These are phyloP conservation scores for Nemania sp. DNA, from an alignment of 2,329 filamentous ascomycete genomes.

Conservation along the genomic window DNA sequence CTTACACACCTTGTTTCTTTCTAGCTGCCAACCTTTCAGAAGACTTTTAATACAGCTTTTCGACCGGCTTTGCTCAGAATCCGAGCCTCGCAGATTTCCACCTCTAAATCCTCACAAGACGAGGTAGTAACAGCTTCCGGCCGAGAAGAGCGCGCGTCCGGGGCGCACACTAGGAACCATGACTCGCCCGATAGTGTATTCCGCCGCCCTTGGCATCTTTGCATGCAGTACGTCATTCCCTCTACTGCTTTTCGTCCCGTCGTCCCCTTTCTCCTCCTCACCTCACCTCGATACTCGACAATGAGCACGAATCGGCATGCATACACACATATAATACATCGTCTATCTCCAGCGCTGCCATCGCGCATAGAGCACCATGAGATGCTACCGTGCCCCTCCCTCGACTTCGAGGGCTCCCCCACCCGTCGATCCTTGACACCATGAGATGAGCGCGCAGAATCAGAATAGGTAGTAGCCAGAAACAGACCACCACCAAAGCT, in stretches of 20 bases:
- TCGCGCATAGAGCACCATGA: neutral
- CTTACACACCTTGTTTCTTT: constrained; percentile 5
- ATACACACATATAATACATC: no score
- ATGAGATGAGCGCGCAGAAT: no score
- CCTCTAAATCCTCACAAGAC: neutral
- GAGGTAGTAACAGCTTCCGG: neutral
- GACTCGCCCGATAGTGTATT: constrained; percentile 50
- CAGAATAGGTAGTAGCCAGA: neutral
- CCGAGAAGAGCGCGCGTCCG: constrained; percentile 7
- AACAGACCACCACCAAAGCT: constrained; percentile 31
- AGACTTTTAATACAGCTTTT: neutral
- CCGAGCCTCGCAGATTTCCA: neutral
- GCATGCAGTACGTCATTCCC: constrained; percentile 47
- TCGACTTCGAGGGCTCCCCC: neutral
- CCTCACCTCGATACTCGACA: neutral
- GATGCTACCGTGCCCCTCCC: neutral
- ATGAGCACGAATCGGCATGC: no score
- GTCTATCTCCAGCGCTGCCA: no score
- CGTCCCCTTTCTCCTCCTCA: neutral
- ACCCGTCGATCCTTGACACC: no score
- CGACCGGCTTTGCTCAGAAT: neutral
- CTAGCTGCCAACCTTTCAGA: neutral
- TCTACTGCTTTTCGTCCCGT: neutral
- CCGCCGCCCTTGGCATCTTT: constrained; percentile 47
- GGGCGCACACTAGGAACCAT: constrained; percentile 35